Evolutionary conservation across 2,329 filamentous ascomycete species (phyloP), one percentile per base, ranked within the genome.

Genomic region (Fusarium anguioides): DNA sequence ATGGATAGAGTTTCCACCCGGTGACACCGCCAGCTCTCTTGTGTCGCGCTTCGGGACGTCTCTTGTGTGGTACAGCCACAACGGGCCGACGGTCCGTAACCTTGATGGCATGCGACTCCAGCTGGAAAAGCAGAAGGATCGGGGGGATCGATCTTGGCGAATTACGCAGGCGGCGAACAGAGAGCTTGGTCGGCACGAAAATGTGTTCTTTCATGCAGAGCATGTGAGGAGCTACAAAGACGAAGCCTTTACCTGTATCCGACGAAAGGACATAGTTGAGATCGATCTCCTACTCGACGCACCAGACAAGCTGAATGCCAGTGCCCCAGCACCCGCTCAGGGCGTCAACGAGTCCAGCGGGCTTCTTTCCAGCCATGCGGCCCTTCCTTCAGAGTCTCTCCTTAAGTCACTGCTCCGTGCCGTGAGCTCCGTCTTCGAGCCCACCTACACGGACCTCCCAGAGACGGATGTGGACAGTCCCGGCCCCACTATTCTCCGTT

Each of bases 181-280:
- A 37, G 87, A 91, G 2, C 83, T 99, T 5, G 95, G 95, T 6
- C 90, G 91, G 45, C 93, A 98, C 74, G 95, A 98, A 78, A 92
- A 90, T 66, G 88, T 97, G 20, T 92, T 92, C 75, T 86, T 98
- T 66, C 86, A 91, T 44, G 88, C 91, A 23, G 89, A 93, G 58
- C 86, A 95, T 24, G 88, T 93, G 26, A 88, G 91, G 57, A 90
- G 92, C 67, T 86, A 94, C 33, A 87, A 88, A 21, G 95, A 97
- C 77, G 92, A 94, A 15, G 90, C 94, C 57, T 97, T 97, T 76
- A 91, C 89, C 11, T 87, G 92, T 26, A 83, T 94, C 24, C 87
- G 91, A 44, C 92, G 97, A 72, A 79, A 87, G 6, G 84, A 91
- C 55, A 85, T 89, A 64, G 82, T 97, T 48, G 92, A 97, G 70